Conservation (phyloP, 495 filamentous ascomycete species). For the Penicillium alfredii region DNA sequence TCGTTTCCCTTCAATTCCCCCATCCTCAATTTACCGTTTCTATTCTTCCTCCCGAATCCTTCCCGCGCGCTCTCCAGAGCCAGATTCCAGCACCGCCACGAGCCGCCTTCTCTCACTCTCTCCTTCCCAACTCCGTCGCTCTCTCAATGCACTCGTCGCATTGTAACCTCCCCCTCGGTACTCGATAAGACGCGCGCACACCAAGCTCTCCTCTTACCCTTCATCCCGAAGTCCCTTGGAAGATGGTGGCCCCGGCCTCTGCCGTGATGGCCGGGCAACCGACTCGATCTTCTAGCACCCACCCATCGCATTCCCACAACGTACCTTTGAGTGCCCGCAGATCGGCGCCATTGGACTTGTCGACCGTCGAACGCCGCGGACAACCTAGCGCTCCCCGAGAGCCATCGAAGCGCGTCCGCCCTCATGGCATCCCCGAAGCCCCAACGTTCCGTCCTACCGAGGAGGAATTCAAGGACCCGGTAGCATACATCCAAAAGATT, state of each 20-base stretch:
- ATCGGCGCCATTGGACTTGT: constrained; percentile 71
- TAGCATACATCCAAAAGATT: constrained; percentile 89
- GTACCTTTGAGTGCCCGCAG: constrained; percentile 64
- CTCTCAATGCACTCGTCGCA: constrained; percentile 34
- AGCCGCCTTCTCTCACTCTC: constrained; percentile 3
- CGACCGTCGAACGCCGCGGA: constrained; percentile 85
- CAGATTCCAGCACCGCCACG: constrained; percentile 3
- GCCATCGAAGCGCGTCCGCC: constrained; percentile 64
- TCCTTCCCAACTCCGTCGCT: constrained; percentile 4
- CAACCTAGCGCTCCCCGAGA: constrained; percentile 71
- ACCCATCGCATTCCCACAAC: constrained; percentile 48
- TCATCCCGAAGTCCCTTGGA: constrained; percentile 7
- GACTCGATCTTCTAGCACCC: constrained; percentile 37
- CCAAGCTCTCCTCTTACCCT: constrained; percentile 10
- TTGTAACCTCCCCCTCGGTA: constrained; percentile 23
- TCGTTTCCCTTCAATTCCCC: constrained; percentile 19
- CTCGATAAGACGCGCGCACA: constrained; percentile 23
- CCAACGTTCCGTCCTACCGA: constrained; percentile 86
- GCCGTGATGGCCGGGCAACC: constrained; percentile 35
- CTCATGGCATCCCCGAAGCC: constrained; percentile 81
- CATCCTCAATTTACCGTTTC: constrained; percentile 15
- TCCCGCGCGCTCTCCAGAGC: neutral
- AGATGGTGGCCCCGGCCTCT: constrained; percentile 51
- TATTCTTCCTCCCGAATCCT: constrained; percentile 5
- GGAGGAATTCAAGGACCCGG: constrained; percentile 91